phyloP scores from a whole-genome alignment of 2,329 filamentous ascomycete species.

The Sphaerostilbella broomeana region DNA sequence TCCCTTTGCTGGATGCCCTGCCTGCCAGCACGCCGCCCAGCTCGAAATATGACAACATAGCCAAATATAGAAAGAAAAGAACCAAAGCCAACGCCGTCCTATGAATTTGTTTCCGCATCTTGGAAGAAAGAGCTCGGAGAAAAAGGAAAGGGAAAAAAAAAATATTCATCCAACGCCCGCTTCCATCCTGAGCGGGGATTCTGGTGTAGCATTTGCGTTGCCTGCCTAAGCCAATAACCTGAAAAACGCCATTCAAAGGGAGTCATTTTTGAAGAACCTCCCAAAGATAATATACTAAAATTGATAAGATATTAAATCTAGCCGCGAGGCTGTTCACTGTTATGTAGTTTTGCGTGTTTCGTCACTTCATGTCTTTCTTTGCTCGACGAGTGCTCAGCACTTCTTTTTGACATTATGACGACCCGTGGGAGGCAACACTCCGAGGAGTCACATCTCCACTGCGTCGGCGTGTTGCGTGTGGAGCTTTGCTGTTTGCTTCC shows the following conservation, averaged over 20 bases:
- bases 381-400: conserved; percentile 1
- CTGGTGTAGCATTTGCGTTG: conserved; percentile 5
- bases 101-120: conserved; percentile 3
- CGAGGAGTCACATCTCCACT: conserved; percentile 52
- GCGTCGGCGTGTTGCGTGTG: conserved; percentile 39
- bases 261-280: too few species aligned
- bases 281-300: neutral
- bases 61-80: neutral
- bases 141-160: conserved; percentile 14
- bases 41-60: neutral
- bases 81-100: conserved; percentile 8
- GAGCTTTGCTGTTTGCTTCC: conserved; percentile 45
- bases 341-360: conserved; percentile 11
- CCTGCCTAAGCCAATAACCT: neutral
- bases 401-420: conserved; percentile 21
- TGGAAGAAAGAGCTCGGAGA: too few species aligned
- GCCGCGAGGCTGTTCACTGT: conserved; percentile 13
- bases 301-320: neutral
- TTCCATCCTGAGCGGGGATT: conserved; percentile 15
- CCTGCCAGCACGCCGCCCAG: too few species aligned
- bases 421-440: conserved; percentile 44
- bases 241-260: conserved; percentile 9
- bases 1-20: neutral
- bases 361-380: conserved; percentile 2
- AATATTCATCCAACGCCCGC: conserved; percentile 25